These are phyloP conservation scores for Pestalotiopsis sp. DNA, from an alignment of 2,329 filamentous ascomycete genomes.

Conservation along the genomic window DNA sequence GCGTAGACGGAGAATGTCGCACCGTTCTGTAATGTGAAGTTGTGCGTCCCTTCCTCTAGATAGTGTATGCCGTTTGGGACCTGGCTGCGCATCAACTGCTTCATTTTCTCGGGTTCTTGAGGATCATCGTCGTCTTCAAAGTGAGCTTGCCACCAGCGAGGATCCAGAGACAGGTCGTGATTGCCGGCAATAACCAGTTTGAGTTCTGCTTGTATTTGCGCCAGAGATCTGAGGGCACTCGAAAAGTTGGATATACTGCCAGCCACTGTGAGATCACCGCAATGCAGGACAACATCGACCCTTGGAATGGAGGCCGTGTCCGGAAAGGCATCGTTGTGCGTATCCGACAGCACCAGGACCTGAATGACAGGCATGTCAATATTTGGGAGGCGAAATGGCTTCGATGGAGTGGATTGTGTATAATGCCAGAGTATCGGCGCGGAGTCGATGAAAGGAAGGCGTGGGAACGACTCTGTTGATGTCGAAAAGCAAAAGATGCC, in stretches of 20 bases:
- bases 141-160: neutral
- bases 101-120: neutral
- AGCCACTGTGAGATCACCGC: conserved; percentile 37
- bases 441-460: too few species aligned
- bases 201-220: conserved; percentile 29
- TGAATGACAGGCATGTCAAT: neutral
- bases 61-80: neutral
- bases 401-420: too few species aligned
- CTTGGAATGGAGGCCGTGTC: conserved; percentile 17
- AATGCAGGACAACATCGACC: conserved; percentile 40
- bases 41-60: conserved; percentile 30
- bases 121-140: neutral
- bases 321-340: conserved; percentile 8
- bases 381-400: too few species aligned
- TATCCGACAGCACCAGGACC: conserved; percentile 8
- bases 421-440: too few species aligned
- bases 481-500: too few species aligned
- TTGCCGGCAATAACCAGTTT: conserved; percentile 39
- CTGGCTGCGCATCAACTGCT: neutral
- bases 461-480: too few species aligned
- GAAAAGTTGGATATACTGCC: conserved; percentile 31
- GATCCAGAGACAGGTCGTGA: conserved; percentile 29
- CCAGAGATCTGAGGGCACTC: conserved; percentile 27
- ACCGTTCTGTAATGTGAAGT: conserved; percentile 29
- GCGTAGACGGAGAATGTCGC: conserved; percentile 31